Percentiles rank a stretch among this genome's conserved stretches.
Conservation (phyloP, 306 rosid genomes). For the Adenanthera pavonina region DNA sequence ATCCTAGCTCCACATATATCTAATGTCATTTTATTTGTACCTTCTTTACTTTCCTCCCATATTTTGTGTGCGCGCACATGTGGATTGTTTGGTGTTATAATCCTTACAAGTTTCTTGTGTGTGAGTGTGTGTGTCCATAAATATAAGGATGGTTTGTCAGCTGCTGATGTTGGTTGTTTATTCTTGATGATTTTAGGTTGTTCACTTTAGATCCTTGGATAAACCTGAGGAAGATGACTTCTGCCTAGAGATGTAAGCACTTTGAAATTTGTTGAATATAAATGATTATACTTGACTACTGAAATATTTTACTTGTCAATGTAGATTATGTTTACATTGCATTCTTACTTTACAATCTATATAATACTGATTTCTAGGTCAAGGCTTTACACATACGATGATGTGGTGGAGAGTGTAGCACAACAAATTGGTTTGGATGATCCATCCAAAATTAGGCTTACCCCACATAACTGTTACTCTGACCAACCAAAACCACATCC, state of each 20-base stretch:
- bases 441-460: slow-evolving; percentile 83
- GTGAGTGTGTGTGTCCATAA: neutral
- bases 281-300: slow-evolving; percentile 25
- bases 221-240: slow-evolving; percentile 94
- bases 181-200: slow-evolving; percentile 64
- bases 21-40: too few relatives aligned
- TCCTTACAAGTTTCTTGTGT: neutral
- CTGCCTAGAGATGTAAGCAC: slow-evolving; percentile 78
- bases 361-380: slow-evolving; percentile 61
- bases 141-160: slow-evolving; percentile 4
- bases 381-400: slow-evolving; percentile 84
- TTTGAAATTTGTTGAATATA: slow-evolving; percentile 32
- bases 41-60: neutral
- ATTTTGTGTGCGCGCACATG: neutral
- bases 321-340: slow-evolving; percentile 24
- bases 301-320: slow-evolving; percentile 25
- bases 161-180: slow-evolving; percentile 27
- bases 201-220: slow-evolving; percentile 84
- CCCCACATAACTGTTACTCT: slow-evolving; percentile 91
- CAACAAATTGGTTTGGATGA: slow-evolving; percentile 81
- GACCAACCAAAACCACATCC: slow-evolving; percentile 96
- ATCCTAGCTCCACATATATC: too few relatives aligned
- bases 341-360: slow-evolving; percentile 29
- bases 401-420: slow-evolving; percentile 85
- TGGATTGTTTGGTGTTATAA: neutral